Evolutionary conservation across 202 grass and related monocot genomes (phyloP).

Genomic region (Panicum virgatum): DNA sequence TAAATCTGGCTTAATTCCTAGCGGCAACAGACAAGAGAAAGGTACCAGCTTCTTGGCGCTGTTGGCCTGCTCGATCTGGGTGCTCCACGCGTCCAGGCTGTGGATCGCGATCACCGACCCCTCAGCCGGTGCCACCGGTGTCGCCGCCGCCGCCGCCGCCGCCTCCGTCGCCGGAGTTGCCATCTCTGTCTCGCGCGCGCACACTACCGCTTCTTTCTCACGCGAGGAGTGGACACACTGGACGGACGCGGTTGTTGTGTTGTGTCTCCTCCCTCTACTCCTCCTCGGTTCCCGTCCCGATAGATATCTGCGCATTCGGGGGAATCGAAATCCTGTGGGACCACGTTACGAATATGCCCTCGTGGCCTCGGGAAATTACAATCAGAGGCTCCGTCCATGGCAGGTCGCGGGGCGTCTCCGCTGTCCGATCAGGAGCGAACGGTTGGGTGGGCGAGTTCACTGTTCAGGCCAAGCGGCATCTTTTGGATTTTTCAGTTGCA

Average conservation of each 20-base stretch:
- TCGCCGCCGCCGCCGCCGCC: neutral
- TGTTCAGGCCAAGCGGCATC: neutral
- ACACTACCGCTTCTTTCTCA: constrained; percentile 19
- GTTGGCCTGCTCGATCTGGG: constrained; percentile 75
- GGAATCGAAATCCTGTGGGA: constrained; percentile 6
- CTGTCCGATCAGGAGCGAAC: neutral
- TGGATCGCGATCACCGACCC: constrained; percentile 71
- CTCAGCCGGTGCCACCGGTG: constrained; percentile 3
- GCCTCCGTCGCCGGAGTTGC: neutral
- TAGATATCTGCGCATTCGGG: constrained; percentile 25
- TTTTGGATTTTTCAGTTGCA: neutral
- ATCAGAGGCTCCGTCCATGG: neutral
- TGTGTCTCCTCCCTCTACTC: neutral
- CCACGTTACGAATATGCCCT: constrained; percentile 26
- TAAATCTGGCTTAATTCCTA: neutral
- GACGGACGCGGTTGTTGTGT: neutral
- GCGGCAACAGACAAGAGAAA: neutral
- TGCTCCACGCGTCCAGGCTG: constrained; percentile 73
- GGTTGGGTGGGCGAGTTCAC: neutral
- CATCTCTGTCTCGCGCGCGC: constrained; percentile 19
- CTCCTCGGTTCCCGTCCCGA: neutral
- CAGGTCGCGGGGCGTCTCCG: neutral
- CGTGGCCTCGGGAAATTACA: neutral
- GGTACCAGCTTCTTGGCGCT: constrained; percentile 73
- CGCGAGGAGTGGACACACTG: constrained; percentile 1